phyloP scores from a whole-genome alignment of 2,329 filamentous ascomycete species.

The Cercospora sp. region DNA sequence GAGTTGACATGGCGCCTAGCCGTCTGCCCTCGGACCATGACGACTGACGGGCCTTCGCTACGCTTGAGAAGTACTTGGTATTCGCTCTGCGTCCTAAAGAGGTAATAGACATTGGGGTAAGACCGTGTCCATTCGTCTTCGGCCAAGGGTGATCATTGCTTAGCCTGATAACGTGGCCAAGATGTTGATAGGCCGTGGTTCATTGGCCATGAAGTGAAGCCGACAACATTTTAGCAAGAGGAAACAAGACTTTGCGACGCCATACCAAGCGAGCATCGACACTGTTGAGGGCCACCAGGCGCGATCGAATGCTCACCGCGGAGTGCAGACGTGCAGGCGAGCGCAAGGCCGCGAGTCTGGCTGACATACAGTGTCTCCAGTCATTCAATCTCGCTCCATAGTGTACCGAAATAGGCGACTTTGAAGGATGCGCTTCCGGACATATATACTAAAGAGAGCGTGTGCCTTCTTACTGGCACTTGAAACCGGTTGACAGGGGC shows the following conservation, averaged over 20 bases:
- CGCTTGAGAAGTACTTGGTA: background rate
- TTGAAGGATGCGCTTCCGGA: background rate
- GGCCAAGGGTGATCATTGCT: background rate
- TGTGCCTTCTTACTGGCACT: background rate
- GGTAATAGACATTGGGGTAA: background rate
- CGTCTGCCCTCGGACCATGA: background rate
- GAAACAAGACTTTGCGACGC: background rate
- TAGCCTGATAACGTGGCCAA: slow-evolving; percentile 10
- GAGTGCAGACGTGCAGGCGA: background rate
- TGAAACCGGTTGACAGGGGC: background rate
- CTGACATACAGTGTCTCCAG: background rate
- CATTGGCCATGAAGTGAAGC: background rate
- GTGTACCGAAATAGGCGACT: background rate
- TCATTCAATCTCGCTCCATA: background rate
- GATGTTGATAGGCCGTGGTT: background rate
- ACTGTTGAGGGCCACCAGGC: background rate
- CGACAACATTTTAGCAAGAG: background rate
- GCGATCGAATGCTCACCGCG: background rate
- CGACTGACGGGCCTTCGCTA: background rate
- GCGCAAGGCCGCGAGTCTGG: background rate
- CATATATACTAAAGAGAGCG: background rate
- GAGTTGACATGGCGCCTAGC: background rate
- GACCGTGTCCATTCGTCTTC: background rate
- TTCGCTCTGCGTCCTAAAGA: background rate
- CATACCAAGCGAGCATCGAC: slow-evolving; percentile 1